These are phyloP conservation scores for Kluyveromyces sp. DNA, from an alignment of 1,139 yeast species.

Conservation along the genomic window DNA sequence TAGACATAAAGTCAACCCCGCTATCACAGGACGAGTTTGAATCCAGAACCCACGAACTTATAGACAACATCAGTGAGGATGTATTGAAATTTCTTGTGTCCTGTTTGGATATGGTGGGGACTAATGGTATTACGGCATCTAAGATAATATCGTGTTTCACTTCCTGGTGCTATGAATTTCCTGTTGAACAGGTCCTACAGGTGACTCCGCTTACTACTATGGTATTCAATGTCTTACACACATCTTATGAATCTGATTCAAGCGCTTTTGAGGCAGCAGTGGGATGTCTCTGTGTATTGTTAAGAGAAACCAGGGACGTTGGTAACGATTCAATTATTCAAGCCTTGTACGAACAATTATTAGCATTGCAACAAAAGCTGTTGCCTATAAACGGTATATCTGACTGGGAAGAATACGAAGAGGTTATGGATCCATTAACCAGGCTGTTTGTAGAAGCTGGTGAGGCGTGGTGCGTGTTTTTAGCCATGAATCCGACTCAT, in stretches of 20 bases:
- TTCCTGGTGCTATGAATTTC: conserved; percentile 86
- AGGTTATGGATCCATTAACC: conserved; percentile 64
- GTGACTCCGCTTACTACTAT: conserved; percentile 58
- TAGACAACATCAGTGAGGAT: conserved; percentile 60
- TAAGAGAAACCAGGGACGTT: conserved; percentile 76
- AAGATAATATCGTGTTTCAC: conserved; percentile 65
- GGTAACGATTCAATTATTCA: conserved; percentile 54
- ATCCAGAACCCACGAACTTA: conserved; percentile 52
- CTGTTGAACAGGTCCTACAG: conserved; percentile 57
- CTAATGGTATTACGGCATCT: conserved; percentile 21
- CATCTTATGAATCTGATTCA: conserved; percentile 34
- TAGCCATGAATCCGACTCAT: conserved; percentile 64
- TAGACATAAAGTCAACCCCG: conserved; percentile 70
- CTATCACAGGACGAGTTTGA: conserved; percentile 77
- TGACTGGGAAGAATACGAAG: conserved; percentile 31
- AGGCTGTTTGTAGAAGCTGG: conserved; percentile 87
- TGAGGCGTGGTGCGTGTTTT: conserved; percentile 87
- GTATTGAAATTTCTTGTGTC: conserved; percentile 58
- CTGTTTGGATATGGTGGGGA: conserved; percentile 35
- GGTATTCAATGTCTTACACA: conserved; percentile 58
- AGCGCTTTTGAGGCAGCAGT: conserved; percentile 79
- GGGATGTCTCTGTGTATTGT: conserved; percentile 74
- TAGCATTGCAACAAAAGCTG: conserved; percentile 40
- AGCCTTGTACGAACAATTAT: conserved; percentile 61
- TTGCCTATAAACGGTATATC: conserved; percentile 17